phyloP scores from a whole-genome alignment of 78 protist species.

The Dictyostelium brefeldianum region DNA sequence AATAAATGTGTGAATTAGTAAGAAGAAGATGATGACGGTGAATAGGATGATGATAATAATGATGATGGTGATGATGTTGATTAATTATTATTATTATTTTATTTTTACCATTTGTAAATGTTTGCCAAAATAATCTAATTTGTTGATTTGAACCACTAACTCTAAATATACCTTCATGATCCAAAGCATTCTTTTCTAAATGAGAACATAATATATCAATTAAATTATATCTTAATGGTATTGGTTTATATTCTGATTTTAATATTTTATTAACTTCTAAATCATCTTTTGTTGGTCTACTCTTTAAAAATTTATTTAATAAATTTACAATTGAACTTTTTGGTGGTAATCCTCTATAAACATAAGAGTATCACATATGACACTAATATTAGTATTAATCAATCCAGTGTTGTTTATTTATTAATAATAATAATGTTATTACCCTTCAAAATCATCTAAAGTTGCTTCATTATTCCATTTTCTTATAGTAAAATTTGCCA shows the following conservation, averaged over 20 bases:
- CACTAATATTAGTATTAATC: no score
- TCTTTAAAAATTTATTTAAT: constrained; percentile 62
- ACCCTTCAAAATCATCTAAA: background rate
- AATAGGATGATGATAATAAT: no score
- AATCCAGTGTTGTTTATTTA: no score
- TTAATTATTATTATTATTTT: background rate
- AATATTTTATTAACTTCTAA: constrained; percentile 30
- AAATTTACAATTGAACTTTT: constrained; percentile 40
- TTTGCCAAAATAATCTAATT: constrained; percentile 57
- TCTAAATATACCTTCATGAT: constrained; percentile 47
- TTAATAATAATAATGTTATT: no score
- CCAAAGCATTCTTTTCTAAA: constrained; percentile 40
- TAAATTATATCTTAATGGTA: constrained; percentile 40
- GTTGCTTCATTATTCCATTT: constrained; percentile 16
- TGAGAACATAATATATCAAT: constrained; percentile 40
- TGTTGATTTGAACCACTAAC: constrained; percentile 56
- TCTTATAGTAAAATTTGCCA: constrained; percentile 4
- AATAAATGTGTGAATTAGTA: background rate
- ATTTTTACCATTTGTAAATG: constrained; percentile 19
- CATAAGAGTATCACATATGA: no score
- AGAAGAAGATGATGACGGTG: no score
- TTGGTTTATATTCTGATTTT: constrained; percentile 44
- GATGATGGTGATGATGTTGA: background rate
- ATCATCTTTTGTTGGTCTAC: constrained; percentile 71
- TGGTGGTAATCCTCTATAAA: background rate